Evolutionary conservation across 2,329 filamentous ascomycete genomes (phyloP).

Genomic region (Pyrenophora teres): DNA sequence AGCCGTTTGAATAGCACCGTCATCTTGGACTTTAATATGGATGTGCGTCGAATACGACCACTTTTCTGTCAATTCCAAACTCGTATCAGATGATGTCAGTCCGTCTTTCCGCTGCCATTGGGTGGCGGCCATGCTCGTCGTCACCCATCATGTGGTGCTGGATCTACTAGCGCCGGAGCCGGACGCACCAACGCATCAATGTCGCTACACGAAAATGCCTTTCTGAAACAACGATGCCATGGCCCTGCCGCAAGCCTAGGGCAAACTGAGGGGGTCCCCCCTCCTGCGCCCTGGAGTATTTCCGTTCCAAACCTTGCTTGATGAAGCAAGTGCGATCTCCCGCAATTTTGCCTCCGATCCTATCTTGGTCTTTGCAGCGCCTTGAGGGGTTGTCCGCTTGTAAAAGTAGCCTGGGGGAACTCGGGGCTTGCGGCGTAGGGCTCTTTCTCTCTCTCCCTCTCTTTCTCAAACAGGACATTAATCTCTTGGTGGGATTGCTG

Average conservation of each 20-base stretch:
- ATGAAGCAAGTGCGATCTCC: constrained; percentile 13
- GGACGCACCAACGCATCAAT: constrained; percentile 8
- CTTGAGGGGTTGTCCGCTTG: constrained; percentile 1
- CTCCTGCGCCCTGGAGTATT: constrained; percentile 5
- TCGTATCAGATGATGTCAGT: not conserved
- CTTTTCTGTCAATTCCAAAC: constrained; percentile 1
- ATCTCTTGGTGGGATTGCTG: constrained; percentile 4
- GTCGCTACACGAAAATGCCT: constrained; percentile 8
- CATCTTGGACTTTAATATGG: not conserved
- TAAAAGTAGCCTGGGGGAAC: not conserved
- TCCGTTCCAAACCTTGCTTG: constrained; percentile 3
- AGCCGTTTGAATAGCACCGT: not conserved
- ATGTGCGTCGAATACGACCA: not conserved
- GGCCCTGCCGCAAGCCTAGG: constrained; percentile 4
- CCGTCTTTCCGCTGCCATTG: not conserved
- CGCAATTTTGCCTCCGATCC: constrained; percentile 10
- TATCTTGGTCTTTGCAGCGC: constrained; percentile 5
- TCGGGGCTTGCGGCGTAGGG: not conserved
- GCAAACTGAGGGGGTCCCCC: constrained; percentile 5
- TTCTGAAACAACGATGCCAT: constrained; percentile 14
- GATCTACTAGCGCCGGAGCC: constrained; percentile 12
- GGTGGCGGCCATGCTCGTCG: not conserved
- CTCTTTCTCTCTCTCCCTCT: not conserved
- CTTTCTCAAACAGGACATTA: constrained; percentile 22
- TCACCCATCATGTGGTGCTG: not conserved